Percentiles rank a stretch among this genome's conserved stretches.
phyloP scores from a whole-genome alignment of 768 basidiomycete genomes.

The Rhizopogon vinicolor region DNA sequence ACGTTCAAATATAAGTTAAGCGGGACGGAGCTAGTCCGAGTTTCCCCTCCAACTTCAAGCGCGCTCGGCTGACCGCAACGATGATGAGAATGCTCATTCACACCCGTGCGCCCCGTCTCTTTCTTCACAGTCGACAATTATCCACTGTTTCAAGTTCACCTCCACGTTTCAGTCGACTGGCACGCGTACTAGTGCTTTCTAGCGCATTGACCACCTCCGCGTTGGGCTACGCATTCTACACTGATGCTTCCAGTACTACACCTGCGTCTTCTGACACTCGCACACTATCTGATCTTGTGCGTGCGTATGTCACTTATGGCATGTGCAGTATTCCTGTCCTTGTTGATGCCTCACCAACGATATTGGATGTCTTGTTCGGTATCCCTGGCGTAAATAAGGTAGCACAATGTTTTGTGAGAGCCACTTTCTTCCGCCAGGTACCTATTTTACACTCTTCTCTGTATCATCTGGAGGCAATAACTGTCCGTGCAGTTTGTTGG shows the following conservation, averaged over 20 bases:
- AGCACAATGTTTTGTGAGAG: conserved; percentile 64
- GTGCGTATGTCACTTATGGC: conserved; percentile 79
- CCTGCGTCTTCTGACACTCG: neutral
- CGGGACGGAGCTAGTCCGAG: too few relatives aligned
- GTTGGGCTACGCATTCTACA: neutral
- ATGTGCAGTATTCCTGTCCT: conserved; percentile 73
- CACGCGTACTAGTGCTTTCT: neutral
- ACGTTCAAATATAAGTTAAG: too few relatives aligned
- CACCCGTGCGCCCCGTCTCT: neutral
- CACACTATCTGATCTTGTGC: conserved; percentile 11
- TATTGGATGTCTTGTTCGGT: conserved; percentile 49
- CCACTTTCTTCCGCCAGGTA: conserved; percentile 86
- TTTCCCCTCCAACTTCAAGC: too few relatives aligned
- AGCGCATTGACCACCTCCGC: neutral
- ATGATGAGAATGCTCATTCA: neutral
- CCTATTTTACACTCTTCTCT: conserved; percentile 6
- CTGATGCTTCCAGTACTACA: neutral
- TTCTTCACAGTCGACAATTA: neutral
- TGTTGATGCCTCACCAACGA: conserved; percentile 68
- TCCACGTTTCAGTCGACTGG: neutral
- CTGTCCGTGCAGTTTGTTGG: conserved; percentile 70
- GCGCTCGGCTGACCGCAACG: neutral
- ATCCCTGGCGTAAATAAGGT: conserved; percentile 54
- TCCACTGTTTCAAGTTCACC: neutral
- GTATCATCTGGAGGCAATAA: neutral